Evolutionary conservation across 1,139 yeast species (phyloP).

Genomic region (Suhomyces terraborum): DNA sequence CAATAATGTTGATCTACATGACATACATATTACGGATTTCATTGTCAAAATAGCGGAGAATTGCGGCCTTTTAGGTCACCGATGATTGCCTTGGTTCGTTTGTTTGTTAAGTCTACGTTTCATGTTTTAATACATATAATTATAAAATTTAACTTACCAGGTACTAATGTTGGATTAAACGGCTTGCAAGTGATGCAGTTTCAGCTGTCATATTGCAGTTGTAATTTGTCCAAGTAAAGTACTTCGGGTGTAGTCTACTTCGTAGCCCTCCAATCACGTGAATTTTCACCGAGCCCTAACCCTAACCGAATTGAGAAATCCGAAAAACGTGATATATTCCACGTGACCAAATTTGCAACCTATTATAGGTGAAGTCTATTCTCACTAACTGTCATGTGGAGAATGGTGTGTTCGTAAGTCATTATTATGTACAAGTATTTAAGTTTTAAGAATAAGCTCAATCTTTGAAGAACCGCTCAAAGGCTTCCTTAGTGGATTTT

Average conservation of each 20-base stretch:
- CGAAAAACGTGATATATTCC: too few species aligned
- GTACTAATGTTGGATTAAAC: not conserved
- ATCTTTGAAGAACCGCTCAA: constrained; percentile 19
- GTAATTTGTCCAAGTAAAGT: not conserved
- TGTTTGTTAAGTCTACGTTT: constrained; percentile 13
- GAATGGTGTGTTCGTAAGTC: constrained; percentile 10
- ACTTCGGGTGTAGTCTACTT: not conserved
- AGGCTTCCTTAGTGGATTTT: constrained; percentile 22
- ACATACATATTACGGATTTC: constrained; percentile 9
- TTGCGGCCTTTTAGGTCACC: constrained; percentile 5
- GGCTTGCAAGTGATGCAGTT: too few species aligned
- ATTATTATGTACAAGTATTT: constrained; percentile 4
- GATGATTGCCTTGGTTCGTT: constrained; percentile 11
- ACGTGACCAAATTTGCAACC: not conserved
- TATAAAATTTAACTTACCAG: constrained; percentile 6
- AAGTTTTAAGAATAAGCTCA: not conserved
- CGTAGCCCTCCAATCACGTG: constrained; percentile 15
- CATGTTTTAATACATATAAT: constrained; percentile 18
- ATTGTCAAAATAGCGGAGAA: constrained; percentile 11
- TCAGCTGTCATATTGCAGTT: not conserved
- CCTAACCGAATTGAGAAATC: constrained; percentile 17
- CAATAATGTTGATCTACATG: constrained; percentile 13
- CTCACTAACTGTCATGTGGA: too few species aligned
- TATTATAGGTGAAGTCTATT: too few species aligned
- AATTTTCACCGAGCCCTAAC: constrained; percentile 17